These are phyloP conservation scores for Rhododendron molle DNA, from an alignment of 148 eudicot genomes.

Conservation along the genomic window DNA sequence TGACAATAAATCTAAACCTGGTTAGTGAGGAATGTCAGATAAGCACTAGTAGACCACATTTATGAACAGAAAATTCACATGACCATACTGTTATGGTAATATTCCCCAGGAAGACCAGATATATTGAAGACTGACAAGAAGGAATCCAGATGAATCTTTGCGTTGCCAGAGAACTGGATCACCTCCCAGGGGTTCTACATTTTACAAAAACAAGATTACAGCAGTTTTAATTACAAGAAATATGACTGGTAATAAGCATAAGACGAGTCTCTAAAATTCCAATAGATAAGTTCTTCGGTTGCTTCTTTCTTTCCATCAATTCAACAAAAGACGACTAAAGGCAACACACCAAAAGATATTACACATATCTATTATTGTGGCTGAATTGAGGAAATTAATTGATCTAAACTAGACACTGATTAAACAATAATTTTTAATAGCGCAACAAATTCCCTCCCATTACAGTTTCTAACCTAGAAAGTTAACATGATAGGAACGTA, in stretches of 20 bases:
- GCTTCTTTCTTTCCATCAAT: no score
- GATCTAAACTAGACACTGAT: slow-evolving; percentile 1
- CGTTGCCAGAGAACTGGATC: slow-evolving; percentile 69
- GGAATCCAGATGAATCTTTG: slow-evolving; percentile 77
- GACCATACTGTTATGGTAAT: slow-evolving; percentile 66
- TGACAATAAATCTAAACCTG: not conserved
- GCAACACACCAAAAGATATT: not conserved
- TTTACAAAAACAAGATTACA: not conserved
- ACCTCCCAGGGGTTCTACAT: slow-evolving; percentile 98
- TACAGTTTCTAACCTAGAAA: not conserved
- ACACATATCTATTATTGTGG: not conserved
- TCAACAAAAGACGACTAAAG: not conserved
- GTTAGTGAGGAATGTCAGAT: not conserved
- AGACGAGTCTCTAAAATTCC: not conserved
- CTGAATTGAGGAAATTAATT: not conserved
- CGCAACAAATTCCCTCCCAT: not conserved
- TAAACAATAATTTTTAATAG: not conserved
- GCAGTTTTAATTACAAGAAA: slow-evolving; percentile 1
- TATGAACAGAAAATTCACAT: slow-evolving; percentile 7
- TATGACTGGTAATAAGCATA: not conserved
- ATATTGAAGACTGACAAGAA: slow-evolving; percentile 97
- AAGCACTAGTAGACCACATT: not conserved
- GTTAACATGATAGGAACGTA: not conserved
- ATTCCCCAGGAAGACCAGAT: slow-evolving; percentile 76
- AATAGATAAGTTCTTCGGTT: not conserved